These are phyloP conservation scores for Nicotiana tabacum DNA, from an alignment of 257 asterid species.

Conservation along the genomic window DNA sequence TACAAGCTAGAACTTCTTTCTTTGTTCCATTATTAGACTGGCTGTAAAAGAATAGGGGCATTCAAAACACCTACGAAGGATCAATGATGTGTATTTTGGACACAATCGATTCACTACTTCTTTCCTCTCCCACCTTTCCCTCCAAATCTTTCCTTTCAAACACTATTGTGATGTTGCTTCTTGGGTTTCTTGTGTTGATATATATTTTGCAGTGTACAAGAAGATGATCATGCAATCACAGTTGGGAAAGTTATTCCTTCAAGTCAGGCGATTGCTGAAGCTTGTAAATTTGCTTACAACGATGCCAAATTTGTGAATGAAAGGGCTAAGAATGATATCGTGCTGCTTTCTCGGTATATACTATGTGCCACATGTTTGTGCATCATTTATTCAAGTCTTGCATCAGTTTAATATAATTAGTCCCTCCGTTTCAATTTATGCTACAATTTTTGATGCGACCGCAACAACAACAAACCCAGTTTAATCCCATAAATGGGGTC, in stretches of 20 bases:
- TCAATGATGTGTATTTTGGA: no score
- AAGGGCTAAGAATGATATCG: slow-evolving; percentile 78
- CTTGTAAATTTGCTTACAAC: slow-evolving; percentile 74
- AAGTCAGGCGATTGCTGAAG: slow-evolving; percentile 72
- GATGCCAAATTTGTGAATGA: slow-evolving; percentile 85
- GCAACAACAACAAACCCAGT: no score
- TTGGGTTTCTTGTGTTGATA: not conserved
- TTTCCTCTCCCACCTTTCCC: not conserved
- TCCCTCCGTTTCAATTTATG: no score
- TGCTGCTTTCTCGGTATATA: slow-evolving; percentile 83
- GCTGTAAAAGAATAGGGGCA: not conserved
- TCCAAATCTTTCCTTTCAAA: not conserved
- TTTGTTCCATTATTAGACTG: not conserved
- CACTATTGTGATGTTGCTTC: not conserved
- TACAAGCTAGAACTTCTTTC: not conserved
- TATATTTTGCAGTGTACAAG: slow-evolving; percentile 38
- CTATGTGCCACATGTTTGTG: not conserved
- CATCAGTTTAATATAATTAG: not conserved
- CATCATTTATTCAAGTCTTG: not conserved
- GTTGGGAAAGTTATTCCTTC: slow-evolving; percentile 39
- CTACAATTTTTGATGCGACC: no score
- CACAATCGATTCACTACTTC: not conserved
- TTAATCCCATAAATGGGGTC: no score
- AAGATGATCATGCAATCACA: slow-evolving; percentile 39
- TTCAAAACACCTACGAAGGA: not conserved